Conservation (phyloP, 345 rosid genomes). For the Lenwebbia sp. region DNA sequence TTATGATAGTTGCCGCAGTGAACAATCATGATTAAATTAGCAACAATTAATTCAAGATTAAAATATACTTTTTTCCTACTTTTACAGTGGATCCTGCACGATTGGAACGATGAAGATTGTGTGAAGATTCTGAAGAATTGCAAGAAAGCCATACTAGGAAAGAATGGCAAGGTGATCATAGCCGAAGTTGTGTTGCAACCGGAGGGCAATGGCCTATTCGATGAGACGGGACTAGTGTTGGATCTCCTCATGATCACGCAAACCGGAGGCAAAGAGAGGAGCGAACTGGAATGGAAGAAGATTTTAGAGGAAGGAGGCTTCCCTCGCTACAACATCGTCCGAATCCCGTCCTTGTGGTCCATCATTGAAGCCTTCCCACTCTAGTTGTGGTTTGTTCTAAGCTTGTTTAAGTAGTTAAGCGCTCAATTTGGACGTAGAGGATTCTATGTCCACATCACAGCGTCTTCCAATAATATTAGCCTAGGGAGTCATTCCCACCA, state of each 20-base stretch:
- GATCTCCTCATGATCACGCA: conserved; percentile 14
- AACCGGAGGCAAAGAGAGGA: conserved; percentile 12
- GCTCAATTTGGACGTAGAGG: too few species aligned
- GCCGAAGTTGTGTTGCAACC: conserved; percentile 3
- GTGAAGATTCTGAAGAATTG: conserved; percentile 9
- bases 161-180: background rate
- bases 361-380: too few species aligned
- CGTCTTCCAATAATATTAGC: too few species aligned
- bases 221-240: background rate
- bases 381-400: too few species aligned
- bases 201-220: background rate
- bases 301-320: conserved; percentile 17
- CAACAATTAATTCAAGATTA: background rate
- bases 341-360: background rate
- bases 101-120: conserved; percentile 16
- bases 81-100: conserved; percentile 8
- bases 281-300: conserved; percentile 16
- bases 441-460: too few species aligned
- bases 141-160: conserved; percentile 1
- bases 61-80: background rate
- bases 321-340: conserved; percentile 15
- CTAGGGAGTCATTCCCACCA: too few species aligned
- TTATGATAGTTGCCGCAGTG: background rate
- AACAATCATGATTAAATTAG: background rate
- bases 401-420: too few species aligned